Percentiles rank a stretch among this genome's conserved stretches.
phyloP scores from a whole-genome alignment of 2,329 filamentous ascomycete species.

The Claviceps spartinae region DNA sequence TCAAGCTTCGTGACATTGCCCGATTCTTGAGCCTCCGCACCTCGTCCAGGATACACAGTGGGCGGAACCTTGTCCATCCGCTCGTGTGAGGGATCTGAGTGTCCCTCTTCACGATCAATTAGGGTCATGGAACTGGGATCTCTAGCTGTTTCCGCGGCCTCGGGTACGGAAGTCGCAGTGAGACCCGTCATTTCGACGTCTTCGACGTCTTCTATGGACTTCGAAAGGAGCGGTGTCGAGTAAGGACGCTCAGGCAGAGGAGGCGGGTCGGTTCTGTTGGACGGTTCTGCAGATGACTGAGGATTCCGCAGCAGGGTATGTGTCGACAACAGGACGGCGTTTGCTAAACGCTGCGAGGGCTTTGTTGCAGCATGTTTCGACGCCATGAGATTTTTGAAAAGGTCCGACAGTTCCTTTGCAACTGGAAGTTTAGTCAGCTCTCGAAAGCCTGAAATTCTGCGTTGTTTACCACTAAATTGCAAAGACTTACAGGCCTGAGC shows the following conservation, averaged over 20 bases:
- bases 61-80: conserved; percentile 15
- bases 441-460: conserved; percentile 16
- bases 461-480: neutral
- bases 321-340: conserved; percentile 56
- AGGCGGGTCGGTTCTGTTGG: conserved; percentile 23
- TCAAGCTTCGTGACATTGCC: conserved; percentile 4
- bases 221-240: conserved; percentile 19
- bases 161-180: conserved; percentile 16
- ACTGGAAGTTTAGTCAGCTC: conserved; percentile 38
- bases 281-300: conserved; percentile 15
- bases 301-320: conserved; percentile 22
- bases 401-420: conserved; percentile 52
- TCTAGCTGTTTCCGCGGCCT: conserved; percentile 28
- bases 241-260: conserved; percentile 37
- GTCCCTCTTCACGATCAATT: conserved; percentile 29
- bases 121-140: conserved; percentile 38
- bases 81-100: conserved; percentile 22
- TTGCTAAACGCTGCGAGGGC: conserved; percentile 65
- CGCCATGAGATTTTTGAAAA: conserved; percentile 59
- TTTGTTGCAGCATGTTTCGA: conserved; percentile 48
- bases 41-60: conserved; percentile 6
- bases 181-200: conserved; percentile 23
- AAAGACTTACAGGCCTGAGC: conserved; percentile 58
- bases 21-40: conserved; percentile 3
- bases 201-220: conserved; percentile 18